phyloP scores from a whole-genome alignment of 345 rosid genomes.

The Populus davidiana region DNA sequence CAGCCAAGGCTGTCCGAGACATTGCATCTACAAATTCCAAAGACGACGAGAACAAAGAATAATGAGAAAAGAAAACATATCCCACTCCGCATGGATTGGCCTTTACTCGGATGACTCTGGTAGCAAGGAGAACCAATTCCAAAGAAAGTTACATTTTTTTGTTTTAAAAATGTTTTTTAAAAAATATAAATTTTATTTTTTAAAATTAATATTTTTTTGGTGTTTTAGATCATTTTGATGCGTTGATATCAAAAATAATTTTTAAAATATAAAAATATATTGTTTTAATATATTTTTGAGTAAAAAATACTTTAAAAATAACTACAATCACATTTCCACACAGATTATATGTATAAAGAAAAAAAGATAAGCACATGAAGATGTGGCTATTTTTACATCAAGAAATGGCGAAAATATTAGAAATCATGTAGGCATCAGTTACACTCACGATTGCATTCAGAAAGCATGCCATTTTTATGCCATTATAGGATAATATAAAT shows the following conservation, averaged over 20 bases:
- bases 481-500: background rate
- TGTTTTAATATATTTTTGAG: too few species aligned
- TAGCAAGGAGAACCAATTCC: conserved; percentile 1
- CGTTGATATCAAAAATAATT: too few species aligned
- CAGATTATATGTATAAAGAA: background rate
- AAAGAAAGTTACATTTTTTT: background rate
- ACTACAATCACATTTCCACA: too few species aligned
- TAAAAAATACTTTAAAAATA: too few species aligned
- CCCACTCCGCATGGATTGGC: conserved; percentile 9
- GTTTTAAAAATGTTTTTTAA: too few species aligned
- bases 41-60: background rate
- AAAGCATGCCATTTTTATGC: background rate
- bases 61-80: conserved; percentile 24
- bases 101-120: conserved; percentile 8
- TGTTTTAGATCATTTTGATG: too few species aligned
- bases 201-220: too few species aligned
- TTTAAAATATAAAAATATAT: too few species aligned
- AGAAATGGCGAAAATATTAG: background rate
- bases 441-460: background rate
- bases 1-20: too few species aligned
- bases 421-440: background rate
- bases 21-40: conserved; percentile 27
- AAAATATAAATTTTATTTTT: too few species aligned
- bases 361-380: conserved; percentile 5
- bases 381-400: background rate